Evolutionary conservation across 306 rosid species (phyloP).

Genomic region (Mimosa bimucronata): DNA sequence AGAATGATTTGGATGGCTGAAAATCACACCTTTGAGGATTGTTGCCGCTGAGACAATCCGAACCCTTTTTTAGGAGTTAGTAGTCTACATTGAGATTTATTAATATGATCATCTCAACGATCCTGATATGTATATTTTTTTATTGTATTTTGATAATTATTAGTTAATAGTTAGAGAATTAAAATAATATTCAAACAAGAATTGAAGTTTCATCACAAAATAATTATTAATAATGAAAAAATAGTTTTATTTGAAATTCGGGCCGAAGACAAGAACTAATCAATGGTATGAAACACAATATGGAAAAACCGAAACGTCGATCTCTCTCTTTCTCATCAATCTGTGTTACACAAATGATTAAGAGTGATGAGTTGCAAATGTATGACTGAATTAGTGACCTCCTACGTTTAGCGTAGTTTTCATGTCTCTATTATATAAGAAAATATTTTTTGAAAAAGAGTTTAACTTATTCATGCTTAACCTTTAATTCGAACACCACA

Average conservation of each 20-base stretch:
- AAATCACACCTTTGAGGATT: too few species aligned
- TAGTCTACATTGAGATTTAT: neutral
- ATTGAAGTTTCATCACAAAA: neutral
- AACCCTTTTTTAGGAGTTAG: neutral
- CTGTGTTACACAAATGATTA: too few species aligned
- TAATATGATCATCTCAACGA: neutral
- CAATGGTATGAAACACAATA: too few species aligned
- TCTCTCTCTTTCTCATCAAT: neutral
- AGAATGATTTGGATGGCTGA: too few species aligned
- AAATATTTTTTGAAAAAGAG: too few species aligned
- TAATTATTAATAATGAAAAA: neutral
- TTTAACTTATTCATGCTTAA: too few species aligned
- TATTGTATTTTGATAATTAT: neutral
- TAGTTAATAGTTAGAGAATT: neutral
- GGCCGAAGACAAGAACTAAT: too few species aligned
- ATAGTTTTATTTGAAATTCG: neutral
- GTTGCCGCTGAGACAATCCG: too few species aligned
- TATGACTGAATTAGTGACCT: too few species aligned
- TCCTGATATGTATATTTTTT: neutral
- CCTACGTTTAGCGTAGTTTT: too few species aligned
- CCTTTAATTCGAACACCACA: neutral
- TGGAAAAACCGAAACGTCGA: too few species aligned
- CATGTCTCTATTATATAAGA: too few species aligned
- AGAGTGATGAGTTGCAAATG: neutral
- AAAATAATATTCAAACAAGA: neutral